Evolutionary conservation across 2,329 filamentous ascomycete species (phyloP).

Genomic region (Cytospora mali): DNA sequence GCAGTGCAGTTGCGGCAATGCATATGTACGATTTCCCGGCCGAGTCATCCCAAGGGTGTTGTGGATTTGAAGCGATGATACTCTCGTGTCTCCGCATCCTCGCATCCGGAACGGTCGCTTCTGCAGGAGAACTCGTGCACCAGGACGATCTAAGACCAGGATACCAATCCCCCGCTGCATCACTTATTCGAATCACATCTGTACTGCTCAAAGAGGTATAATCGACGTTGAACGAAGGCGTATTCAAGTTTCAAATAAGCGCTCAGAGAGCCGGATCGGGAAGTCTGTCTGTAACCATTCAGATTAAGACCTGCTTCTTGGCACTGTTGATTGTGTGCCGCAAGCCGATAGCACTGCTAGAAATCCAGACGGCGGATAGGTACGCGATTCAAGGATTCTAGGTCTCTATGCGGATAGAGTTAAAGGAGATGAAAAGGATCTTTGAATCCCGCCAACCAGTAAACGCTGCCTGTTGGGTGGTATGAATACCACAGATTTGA

Average conservation of each 20-base stretch:
- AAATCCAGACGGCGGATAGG: too few species aligned
- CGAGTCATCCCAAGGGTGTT: conserved; percentile 5
- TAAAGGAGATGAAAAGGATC: neutral
- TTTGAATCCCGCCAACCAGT: neutral
- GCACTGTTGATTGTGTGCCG: neutral
- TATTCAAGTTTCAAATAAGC: neutral
- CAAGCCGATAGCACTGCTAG: neutral
- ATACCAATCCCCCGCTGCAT: conserved; percentile 8
- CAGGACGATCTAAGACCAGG: neutral
- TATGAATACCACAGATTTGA: too few species aligned
- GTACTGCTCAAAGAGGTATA: neutral
- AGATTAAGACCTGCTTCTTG: neutral
- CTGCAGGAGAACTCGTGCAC: neutral
- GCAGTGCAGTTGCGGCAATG: conserved; percentile 11
- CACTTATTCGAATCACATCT: conserved; percentile 6
- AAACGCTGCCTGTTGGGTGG: too few species aligned
- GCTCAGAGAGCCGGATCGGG: neutral
- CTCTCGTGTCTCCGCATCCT: neutral
- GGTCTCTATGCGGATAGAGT: neutral
- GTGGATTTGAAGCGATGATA: conserved; percentile 13
- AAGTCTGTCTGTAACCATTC: neutral
- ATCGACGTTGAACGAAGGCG: neutral
- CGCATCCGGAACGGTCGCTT: conserved; percentile 8
- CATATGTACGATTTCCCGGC: conserved; percentile 12
- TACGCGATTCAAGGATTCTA: too few species aligned